These are phyloP conservation scores for Neofusicoccum sp. DNA, from an alignment of 2,329 filamentous ascomycete species.

Conservation along the genomic window DNA sequence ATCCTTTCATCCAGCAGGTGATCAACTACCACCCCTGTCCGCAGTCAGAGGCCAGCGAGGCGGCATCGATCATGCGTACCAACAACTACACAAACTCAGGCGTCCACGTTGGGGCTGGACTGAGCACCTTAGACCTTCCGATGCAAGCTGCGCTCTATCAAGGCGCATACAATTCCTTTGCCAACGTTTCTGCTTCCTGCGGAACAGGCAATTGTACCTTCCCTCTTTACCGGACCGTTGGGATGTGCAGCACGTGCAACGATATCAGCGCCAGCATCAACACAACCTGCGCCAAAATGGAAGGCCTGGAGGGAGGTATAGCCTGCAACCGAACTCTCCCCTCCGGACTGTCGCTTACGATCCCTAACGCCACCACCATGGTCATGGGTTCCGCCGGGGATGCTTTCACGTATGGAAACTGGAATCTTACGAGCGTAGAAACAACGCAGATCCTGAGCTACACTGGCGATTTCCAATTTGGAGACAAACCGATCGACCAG, in stretches of 20 bases:
- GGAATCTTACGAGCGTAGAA: background rate
- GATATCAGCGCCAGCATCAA: background rate
- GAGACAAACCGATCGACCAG: background rate
- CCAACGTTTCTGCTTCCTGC: background rate
- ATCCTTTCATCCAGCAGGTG: constrained; percentile 3
- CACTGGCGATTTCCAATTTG: background rate
- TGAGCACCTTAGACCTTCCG: background rate
- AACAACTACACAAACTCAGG: background rate
- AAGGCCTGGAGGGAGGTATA: background rate
- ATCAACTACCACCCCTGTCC: background rate
- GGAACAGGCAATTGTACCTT: background rate
- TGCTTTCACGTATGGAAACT: background rate
- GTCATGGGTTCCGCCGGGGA: background rate
- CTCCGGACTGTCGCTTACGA: background rate
- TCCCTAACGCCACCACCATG: background rate
- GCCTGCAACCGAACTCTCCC: background rate
- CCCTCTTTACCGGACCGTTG: background rate
- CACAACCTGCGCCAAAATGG: background rate
- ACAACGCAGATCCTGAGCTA: background rate
- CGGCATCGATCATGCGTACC: background rate
- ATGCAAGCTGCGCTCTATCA: background rate
- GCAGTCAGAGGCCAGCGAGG: background rate
- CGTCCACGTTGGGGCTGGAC: background rate
- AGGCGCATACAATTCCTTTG: background rate
- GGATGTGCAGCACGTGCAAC: background rate